Evolutionary conservation across 768 basidiomycete species (phyloP).

Genomic region (Pleurotus citrinopileatus): DNA sequence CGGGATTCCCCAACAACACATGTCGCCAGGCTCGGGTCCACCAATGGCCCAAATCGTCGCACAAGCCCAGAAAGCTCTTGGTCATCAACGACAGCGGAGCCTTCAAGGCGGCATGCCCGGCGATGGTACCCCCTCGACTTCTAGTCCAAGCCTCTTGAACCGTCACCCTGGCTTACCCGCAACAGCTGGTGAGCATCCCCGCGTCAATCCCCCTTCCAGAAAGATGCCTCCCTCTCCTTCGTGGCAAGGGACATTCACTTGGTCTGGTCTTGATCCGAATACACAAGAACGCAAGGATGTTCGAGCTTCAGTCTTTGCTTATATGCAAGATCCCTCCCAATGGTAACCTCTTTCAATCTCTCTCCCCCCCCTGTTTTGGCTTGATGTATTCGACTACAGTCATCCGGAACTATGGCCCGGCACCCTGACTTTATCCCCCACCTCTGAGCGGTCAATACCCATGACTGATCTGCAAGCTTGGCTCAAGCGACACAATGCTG

Average conservation of each 20-base stretch:
- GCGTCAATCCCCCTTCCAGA: conserved; percentile 10
- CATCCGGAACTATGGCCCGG: conserved; percentile 53
- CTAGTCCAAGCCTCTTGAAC: conserved; percentile 9
- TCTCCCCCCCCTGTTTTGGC: not conserved
- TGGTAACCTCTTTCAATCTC: conserved; percentile 31
- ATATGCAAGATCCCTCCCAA: conserved; percentile 21
- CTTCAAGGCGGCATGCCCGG: conserved; percentile 12
- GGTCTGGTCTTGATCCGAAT: conserved; percentile 34
- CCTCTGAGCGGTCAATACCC: conserved; percentile 39
- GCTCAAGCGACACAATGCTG: conserved; percentile 40
- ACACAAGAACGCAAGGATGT: conserved; percentile 38
- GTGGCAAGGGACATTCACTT: conserved; percentile 52
- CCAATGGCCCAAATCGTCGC: conserved; percentile 11
- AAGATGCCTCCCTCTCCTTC: not conserved
- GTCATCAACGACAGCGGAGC: conserved; percentile 13
- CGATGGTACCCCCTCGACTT: conserved; percentile 7
- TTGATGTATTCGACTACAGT: conserved; percentile 27
- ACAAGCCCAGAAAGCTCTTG: conserved; percentile 3
- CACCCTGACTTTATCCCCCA: conserved; percentile 35
- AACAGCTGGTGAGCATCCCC: conserved; percentile 13
- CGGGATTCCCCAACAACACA: not conserved
- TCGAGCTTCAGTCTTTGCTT: conserved; percentile 36
- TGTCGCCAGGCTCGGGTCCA: conserved; percentile 5
- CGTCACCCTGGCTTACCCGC: not conserved
- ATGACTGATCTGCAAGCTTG: conserved; percentile 40